Percentiles rank a stretch among this genome's conserved stretches.
These are phyloP conservation scores for Pulveroboletus frians DNA, from an alignment of 768 basidiomycete genomes.

Conservation along the genomic window DNA sequence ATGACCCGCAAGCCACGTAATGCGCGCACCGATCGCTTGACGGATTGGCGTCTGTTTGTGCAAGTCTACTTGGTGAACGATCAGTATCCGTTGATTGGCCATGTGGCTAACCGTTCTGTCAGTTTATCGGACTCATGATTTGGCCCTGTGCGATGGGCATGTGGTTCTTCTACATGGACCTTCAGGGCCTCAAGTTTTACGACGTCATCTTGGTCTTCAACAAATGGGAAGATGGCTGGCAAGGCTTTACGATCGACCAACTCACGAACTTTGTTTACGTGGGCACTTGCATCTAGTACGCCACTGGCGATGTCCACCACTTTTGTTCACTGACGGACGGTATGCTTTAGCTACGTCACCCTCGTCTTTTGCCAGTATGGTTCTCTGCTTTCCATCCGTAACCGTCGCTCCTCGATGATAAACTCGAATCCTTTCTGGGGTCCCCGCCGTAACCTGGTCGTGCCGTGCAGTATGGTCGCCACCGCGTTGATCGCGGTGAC, in stretches of 20 bases:
- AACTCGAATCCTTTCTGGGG: slow-evolving; percentile 33
- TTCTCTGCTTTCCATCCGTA: slow-evolving; percentile 22
- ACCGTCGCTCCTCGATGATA: slow-evolving; percentile 27
- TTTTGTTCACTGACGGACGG: neutral
- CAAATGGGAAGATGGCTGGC: slow-evolving; percentile 36
- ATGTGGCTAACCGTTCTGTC: neutral
- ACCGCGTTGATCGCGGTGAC: slow-evolving; percentile 29
- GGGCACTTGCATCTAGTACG: slow-evolving; percentile 42
- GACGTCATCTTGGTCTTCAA: slow-evolving; percentile 37
- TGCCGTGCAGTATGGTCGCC: slow-evolving; percentile 31
- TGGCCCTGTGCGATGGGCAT: slow-evolving; percentile 41
- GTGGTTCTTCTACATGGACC: slow-evolving; percentile 37
- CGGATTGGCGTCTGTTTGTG: slow-evolving; percentile 45
- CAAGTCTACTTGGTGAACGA: slow-evolving; percentile 42
- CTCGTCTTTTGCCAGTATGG: slow-evolving; percentile 30
- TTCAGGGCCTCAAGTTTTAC: slow-evolving; percentile 31
- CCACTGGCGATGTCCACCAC: slow-evolving; percentile 4
- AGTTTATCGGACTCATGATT: slow-evolving; percentile 42
- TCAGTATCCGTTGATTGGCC: neutral
- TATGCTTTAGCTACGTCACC: slow-evolving; percentile 31
- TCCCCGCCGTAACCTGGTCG: slow-evolving; percentile 32
- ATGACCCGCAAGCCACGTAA: slow-evolving; percentile 46
- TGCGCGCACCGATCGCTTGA: slow-evolving; percentile 42
- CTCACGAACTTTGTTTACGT: slow-evolving; percentile 34
- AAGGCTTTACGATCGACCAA: slow-evolving; percentile 27